phyloP scores from a whole-genome alignment of 371 early-diverging fungal species.

The Zychaea mexicana region DNA sequence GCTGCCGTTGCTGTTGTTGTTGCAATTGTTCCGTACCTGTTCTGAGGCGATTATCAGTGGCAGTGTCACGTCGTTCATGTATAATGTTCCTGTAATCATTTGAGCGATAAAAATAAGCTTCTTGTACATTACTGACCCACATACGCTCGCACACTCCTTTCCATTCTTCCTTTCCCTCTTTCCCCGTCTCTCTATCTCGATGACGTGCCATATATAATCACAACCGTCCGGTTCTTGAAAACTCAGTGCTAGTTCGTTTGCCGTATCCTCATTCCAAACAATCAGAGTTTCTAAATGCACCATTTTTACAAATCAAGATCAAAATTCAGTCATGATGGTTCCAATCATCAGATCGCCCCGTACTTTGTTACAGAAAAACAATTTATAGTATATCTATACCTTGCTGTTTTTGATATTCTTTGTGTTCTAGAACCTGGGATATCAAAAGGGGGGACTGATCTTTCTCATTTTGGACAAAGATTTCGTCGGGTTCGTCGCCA shows the following conservation, averaged over 20 bases:
- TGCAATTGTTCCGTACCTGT: not conserved
- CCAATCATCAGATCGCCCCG: no score
- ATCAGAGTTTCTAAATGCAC: slow-evolving; percentile 76
- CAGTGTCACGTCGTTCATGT: not conserved
- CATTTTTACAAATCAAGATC: no score
- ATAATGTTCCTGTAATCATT: not conserved
- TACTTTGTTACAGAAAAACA: slow-evolving; percentile 29
- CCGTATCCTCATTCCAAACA: slow-evolving; percentile 88
- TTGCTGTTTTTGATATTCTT: slow-evolving; percentile 81
- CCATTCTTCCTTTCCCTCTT: not conserved
- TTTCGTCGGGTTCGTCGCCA: slow-evolving; percentile 56
- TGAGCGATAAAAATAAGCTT: no score
- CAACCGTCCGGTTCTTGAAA: slow-evolving; percentile 90
- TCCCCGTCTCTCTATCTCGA: not conserved
- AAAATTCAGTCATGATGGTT: no score
- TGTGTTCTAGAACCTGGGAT: slow-evolving; percentile 63
- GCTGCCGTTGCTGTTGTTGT: no score
- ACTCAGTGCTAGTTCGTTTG: slow-evolving; percentile 84
- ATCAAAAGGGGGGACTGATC: slow-evolving; percentile 66
- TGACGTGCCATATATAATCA: slow-evolving; percentile 74
- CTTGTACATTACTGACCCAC: no score
- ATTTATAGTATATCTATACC: slow-evolving; percentile 67
- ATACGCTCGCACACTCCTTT: not conserved
- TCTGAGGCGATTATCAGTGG: not conserved
- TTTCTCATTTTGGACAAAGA: slow-evolving; percentile 67